Base-by-base conservation (phyloP, 1,284 basidiomycete genomes). In the Phylloporus gajari region DNA sequence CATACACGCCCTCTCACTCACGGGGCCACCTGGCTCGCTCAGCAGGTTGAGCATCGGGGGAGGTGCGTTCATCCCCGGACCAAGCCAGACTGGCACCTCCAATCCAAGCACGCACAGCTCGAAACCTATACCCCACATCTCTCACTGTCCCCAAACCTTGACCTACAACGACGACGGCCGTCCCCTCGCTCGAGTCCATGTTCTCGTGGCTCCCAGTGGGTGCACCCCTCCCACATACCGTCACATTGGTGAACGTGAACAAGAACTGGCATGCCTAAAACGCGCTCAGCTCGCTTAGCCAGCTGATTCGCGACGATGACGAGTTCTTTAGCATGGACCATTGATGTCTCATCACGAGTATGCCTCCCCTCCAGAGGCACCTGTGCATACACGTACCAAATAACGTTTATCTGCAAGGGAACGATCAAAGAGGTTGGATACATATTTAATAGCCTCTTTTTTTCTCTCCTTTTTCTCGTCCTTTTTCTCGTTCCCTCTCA, bases 1-100 rank as follows among this genome's bases (percentile, higher is more conserved):
- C 62, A 92, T 96, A 73, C 95, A 96, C 76, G 91, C 94, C 1
- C 82, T 91, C 32, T 92, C 91, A 1, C 88, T 88, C 25, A 81
- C 85, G 69, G 75, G 88, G 79, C 77, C 87, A 1, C 80, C 82
- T 32, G 63, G 80, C 56, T 82, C 82, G 4, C 53, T 80, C 46
- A 77, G 79, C 2, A 74, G 78, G 1, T 82, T 80, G 30, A 81
- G 79, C 67, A 72, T 73, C 27, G 79, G 79, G 12, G 80, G 70
- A 0, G 73, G 77, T 12, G 76, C 79, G 5, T 80, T 81, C 68
- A 83, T 79, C 42, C 82, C 80, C 21, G 79, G 80, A 0, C 81
- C 76, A 5, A 70, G 70, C 11, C 76, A 71, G 27, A 79, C 60
- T 83, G 80, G 79, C 74, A 72, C 25, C 62, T 79, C 21, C 78